A percentile compares a stretch with the other conserved stretches of the same genome.
phyloP scores from a whole-genome alignment of 148 eudicot genomes.

The Selenicereus undatus region DNA sequence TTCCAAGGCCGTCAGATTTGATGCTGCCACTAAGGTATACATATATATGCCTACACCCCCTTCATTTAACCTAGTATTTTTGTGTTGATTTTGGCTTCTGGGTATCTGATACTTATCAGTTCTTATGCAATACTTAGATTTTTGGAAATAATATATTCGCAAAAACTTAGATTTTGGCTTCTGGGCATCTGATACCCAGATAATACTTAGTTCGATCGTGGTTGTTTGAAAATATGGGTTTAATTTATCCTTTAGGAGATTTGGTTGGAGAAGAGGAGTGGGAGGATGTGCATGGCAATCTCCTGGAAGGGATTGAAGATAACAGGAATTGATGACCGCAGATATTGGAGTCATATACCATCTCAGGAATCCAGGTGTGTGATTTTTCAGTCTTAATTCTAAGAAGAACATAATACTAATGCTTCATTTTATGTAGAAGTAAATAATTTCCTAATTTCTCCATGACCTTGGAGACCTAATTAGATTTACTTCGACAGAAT shows the following conservation, averaged over 20 bases:
- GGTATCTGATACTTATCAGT: too few species aligned
- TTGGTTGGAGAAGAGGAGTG: constrained; percentile 60
- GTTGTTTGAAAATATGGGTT: not conserved
- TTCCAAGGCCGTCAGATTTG: constrained; percentile 41
- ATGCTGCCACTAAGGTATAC: constrained; percentile 54
- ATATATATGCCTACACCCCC: too few species aligned
- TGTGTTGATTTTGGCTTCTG: too few species aligned
- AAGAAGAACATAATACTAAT: not conserved
- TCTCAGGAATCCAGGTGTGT: constrained; percentile 70
- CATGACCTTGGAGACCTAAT: not conserved
- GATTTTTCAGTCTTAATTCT: not conserved
- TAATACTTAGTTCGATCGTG: too few species aligned
- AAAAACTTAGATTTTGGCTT: too few species aligned
- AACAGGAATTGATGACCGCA: constrained; percentile 76
- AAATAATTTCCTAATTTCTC: too few species aligned
- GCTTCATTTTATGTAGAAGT: too few species aligned
- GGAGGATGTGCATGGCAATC: constrained; percentile 53
- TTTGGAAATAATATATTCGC: too few species aligned
- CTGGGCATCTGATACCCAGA: too few species aligned
- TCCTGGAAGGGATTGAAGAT: constrained; percentile 67
- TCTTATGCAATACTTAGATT: too few species aligned
- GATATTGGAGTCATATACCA: constrained; percentile 55
- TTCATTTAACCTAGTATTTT: too few species aligned
- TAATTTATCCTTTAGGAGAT: constrained; percentile 44
- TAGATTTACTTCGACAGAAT: too few species aligned